Conservation (phyloP, 129 eudicot species). For the Silybum marianum region DNA sequence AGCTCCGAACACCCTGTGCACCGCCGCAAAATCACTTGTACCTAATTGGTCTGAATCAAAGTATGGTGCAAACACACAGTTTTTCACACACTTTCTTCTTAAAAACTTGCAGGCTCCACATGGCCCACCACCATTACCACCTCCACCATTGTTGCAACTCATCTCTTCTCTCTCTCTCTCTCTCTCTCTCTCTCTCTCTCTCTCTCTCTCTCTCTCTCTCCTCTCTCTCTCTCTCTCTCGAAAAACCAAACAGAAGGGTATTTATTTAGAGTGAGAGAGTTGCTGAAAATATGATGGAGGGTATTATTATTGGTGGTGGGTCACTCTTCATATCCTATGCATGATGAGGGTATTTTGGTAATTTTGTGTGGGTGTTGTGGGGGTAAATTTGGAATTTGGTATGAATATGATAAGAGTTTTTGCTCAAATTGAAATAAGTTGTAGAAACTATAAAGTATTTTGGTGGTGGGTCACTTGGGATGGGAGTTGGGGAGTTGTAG, state of each 20-base stretch:
- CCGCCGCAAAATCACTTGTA: slow-evolving; percentile 70
- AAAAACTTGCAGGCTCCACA: slow-evolving; percentile 86
- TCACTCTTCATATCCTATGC: slow-evolving; percentile 20
- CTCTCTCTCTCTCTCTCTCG: slow-evolving; percentile 8
- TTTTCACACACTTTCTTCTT: slow-evolving; percentile 63
- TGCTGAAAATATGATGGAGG: not conserved
- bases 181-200: slow-evolving; percentile 10
- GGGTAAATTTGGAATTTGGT: not conserved
- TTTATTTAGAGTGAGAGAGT: slow-evolving; percentile 15
- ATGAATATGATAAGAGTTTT: no score
- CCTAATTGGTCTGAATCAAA: slow-evolving; percentile 71
- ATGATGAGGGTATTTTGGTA: slow-evolving; percentile 20
- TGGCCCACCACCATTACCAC: slow-evolving; percentile 46
- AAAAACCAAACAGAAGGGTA: slow-evolving; percentile 9
- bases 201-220: slow-evolving; percentile 1
- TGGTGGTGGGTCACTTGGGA: slow-evolving; percentile 44
- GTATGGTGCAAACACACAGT: slow-evolving; percentile 69
- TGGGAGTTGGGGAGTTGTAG: no score
- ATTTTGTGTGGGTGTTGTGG: not conserved
- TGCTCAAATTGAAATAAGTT: not conserved
- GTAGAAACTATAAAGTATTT: slow-evolving; percentile 5
- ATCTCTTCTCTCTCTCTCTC: slow-evolving; percentile 27
- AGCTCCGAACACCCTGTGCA: slow-evolving; percentile 80
- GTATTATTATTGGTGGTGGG: slow-evolving; percentile 17
- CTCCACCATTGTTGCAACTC: slow-evolving; percentile 1